phyloP scores from a whole-genome alignment of 108 stramenopile genomes.

The Schizochytrium sp. region DNA sequence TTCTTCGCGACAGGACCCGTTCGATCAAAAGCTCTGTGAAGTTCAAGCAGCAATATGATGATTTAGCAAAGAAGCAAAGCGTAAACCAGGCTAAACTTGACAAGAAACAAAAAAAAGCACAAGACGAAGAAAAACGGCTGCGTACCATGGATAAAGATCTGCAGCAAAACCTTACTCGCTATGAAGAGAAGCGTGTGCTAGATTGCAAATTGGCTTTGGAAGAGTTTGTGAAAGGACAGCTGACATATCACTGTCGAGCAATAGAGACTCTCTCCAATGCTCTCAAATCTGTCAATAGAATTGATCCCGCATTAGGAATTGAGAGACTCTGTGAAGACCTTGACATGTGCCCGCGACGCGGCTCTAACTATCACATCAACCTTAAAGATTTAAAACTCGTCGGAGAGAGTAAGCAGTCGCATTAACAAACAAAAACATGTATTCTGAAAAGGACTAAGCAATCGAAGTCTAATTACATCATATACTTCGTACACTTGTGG shows the following conservation, averaged over 20 bases:
- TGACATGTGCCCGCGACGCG: not conserved
- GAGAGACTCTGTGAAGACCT: conserved; percentile 40
- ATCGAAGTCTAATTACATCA: no score
- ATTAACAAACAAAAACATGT: no score
- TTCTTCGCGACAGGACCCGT: not conserved
- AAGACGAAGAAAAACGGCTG: conserved; percentile 56
- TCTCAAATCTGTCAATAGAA: not conserved
- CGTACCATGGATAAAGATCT: conserved; percentile 32
- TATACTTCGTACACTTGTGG: no score
- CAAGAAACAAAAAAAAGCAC: not conserved
- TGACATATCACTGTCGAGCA: conserved; percentile 22
- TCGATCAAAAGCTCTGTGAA: conserved; percentile 58
- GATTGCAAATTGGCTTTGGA: not conserved
- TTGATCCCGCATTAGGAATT: not conserved
- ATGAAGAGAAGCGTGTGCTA: conserved; percentile 44
- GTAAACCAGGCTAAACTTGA: conserved; percentile 34
- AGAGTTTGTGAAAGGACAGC: conserved; percentile 60
- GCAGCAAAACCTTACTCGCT: conserved; percentile 12
- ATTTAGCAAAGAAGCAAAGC: conserved; percentile 9
- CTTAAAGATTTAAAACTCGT: no score
- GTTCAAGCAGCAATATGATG: conserved; percentile 38
- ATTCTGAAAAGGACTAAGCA: no score
- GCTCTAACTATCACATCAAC: no score
- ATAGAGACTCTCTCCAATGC: conserved; percentile 27
- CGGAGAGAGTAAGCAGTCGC: no score